These are phyloP conservation scores for Lichtheimia ornata DNA, from an alignment of 371 early-diverging fungal genomes.

Conservation along the genomic window DNA sequence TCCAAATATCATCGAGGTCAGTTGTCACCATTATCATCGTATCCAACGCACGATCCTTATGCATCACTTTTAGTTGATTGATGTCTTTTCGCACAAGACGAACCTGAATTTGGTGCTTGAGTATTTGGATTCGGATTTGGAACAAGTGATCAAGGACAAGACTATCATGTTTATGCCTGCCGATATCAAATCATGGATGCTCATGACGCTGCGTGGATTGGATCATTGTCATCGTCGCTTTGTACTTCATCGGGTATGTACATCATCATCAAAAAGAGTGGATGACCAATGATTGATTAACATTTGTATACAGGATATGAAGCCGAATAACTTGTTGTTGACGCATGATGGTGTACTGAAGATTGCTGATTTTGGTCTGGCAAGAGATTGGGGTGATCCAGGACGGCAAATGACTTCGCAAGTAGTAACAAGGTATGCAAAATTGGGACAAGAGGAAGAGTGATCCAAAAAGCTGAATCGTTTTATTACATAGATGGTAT, in stretches of 20 bases:
- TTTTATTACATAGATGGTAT: slow-evolving; percentile 84
- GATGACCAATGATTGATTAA: neutral
- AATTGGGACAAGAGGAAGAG: neutral
- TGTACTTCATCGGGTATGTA: slow-evolving; percentile 89
- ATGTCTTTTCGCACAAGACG: slow-evolving; percentile 92
- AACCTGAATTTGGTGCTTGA: slow-evolving; percentile 96
- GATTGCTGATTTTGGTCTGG: slow-evolving; percentile 99
- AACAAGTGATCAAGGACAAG: slow-evolving; percentile 96
- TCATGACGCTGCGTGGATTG: slow-evolving; percentile 96
- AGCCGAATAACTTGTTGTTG: slow-evolving; percentile 99
- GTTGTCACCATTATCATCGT: neutral
- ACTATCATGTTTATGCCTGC: slow-evolving; percentile 92
- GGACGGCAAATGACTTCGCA: slow-evolving; percentile 84
- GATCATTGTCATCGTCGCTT: slow-evolving; percentile 92
- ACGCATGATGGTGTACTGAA: slow-evolving; percentile 90
- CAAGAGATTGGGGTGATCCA: slow-evolving; percentile 91
- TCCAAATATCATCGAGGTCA: slow-evolving; percentile 88
- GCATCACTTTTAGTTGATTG: slow-evolving; percentile 69
- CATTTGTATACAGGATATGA: slow-evolving; percentile 82
- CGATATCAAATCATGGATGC: slow-evolving; percentile 99
- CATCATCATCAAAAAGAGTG: too few species aligned
- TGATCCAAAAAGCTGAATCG: neutral
- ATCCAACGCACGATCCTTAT: neutral
- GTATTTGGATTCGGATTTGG: slow-evolving; percentile 95
- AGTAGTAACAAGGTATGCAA: slow-evolving; percentile 85